Evolutionary conservation across 129 eudicot genomes (phyloP).

Genomic region (Centaurea solstitialis): DNA sequence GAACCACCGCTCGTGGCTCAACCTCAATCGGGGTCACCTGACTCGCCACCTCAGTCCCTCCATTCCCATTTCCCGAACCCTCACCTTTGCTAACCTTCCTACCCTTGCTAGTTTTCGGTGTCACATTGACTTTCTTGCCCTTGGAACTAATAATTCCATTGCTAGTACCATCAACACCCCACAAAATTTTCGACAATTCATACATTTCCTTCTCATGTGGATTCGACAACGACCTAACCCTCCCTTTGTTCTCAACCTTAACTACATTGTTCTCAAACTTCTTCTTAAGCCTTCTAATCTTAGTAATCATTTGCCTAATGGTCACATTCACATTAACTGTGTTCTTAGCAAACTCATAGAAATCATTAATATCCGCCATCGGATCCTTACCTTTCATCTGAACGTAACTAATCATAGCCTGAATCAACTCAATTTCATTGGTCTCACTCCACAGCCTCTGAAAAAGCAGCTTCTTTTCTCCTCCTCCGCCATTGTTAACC

Average conservation of each 20-base stretch:
- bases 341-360: constrained; percentile 62
- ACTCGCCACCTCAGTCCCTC: constrained; percentile 14
- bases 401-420: constrained; percentile 58
- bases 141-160: constrained; percentile 10
- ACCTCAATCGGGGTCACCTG: constrained; percentile 1
- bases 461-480: constrained; percentile 44
- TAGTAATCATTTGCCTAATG: constrained; percentile 45
- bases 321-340: constrained; percentile 62
- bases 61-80: constrained; percentile 23
- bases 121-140: constrained; percentile 23
- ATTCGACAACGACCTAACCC: constrained; percentile 42
- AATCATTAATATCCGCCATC: constrained; percentile 41
- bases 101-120: constrained; percentile 21
- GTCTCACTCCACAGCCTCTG: constrained; percentile 83
- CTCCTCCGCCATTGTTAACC: not conserved
- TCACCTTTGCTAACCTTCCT: not conserved
- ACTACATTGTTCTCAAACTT: constrained; percentile 41
- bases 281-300: constrained; percentile 55
- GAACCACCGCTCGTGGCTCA: constrained; percentile 17
- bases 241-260: constrained; percentile 31
- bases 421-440: constrained; percentile 59
- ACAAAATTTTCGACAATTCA: constrained; percentile 55
- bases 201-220: constrained; percentile 57
- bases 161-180: constrained; percentile 38
- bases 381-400: constrained; percentile 54